Conservation (phyloP, 257 asterid genomes). For the Knoxia roxburghii region DNA sequence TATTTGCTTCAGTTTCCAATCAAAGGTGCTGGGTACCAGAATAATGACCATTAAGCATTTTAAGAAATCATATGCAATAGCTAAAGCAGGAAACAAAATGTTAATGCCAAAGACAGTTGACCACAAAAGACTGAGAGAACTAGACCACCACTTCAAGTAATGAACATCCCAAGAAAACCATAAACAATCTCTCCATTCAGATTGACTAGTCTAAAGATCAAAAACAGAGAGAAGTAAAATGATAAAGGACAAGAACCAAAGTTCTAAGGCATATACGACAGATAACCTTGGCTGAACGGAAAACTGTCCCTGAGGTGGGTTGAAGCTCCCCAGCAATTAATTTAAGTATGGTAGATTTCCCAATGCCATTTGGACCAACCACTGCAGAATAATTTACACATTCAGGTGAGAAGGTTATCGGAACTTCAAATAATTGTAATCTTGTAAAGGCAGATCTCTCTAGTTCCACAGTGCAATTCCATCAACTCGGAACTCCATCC, state of each 20-base stretch:
- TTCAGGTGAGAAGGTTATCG: neutral
- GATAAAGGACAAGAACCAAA: conserved; percentile 20
- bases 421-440: neutral
- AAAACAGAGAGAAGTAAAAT: conserved; percentile 19
- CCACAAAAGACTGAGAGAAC: neutral
- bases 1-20: neutral
- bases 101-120: neutral
- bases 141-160: neutral
- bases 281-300: conserved; percentile 94
- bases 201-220: neutral
- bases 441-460: neutral
- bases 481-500: neutral
- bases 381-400: conserved; percentile 42
- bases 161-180: neutral
- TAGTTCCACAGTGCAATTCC: neutral
- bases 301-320: conserved; percentile 95
- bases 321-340: conserved; percentile 96
- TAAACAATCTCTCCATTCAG: neutral
- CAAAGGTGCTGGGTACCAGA: neutral
- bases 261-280: neutral
- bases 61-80: neutral
- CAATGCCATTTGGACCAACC: conserved; percentile 99
- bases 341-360: conserved; percentile 92
- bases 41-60: neutral
- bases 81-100: neutral